These are phyloP conservation scores for Monilinia laxa DNA, from an alignment of 2,329 filamentous ascomycete species.

Conservation along the genomic window DNA sequence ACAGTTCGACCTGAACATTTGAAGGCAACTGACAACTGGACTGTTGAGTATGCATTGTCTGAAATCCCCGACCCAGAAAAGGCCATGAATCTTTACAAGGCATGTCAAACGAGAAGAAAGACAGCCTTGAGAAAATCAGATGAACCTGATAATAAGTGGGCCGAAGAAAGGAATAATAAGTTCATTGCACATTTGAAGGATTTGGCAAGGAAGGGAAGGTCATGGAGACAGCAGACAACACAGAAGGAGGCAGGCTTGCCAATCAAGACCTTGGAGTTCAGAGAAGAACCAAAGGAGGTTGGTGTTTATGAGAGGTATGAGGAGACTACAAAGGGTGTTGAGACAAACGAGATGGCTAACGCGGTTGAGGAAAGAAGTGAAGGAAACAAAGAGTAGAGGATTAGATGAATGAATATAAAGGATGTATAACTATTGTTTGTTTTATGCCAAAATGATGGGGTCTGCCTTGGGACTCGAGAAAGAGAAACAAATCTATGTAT, in stretches of 20 bases:
- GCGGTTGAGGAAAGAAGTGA: neutral
- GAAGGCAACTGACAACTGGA: conserved; percentile 56
- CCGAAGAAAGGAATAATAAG: conserved; percentile 33
- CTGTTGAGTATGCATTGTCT: conserved; percentile 73
- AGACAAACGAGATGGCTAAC: neutral
- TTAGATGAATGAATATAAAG: neutral
- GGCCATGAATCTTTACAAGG: conserved; percentile 54
- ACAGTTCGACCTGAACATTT: conserved; percentile 60
- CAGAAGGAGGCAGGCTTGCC: conserved; percentile 49
- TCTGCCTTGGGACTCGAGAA: neutral
- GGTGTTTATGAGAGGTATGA: conserved; percentile 9
- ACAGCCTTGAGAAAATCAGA: conserved; percentile 41
- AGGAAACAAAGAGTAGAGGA: neutral
- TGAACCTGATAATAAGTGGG: conserved; percentile 31
- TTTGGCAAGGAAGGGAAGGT: conserved; percentile 55
- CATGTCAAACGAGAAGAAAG: conserved; percentile 56
- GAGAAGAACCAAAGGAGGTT: conserved; percentile 14
- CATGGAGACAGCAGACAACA: conserved; percentile 57
- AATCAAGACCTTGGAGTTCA: conserved; percentile 48
- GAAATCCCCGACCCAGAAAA: conserved; percentile 51
- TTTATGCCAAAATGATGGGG: neutral
- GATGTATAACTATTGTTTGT: neutral
- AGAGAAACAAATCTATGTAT: neutral
- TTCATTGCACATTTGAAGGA: conserved; percentile 43
- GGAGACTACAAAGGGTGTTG: neutral